Base-by-base conservation (phyloP, 768 basidiomycete species). In the Macrolepiota dolichaula region DNA sequence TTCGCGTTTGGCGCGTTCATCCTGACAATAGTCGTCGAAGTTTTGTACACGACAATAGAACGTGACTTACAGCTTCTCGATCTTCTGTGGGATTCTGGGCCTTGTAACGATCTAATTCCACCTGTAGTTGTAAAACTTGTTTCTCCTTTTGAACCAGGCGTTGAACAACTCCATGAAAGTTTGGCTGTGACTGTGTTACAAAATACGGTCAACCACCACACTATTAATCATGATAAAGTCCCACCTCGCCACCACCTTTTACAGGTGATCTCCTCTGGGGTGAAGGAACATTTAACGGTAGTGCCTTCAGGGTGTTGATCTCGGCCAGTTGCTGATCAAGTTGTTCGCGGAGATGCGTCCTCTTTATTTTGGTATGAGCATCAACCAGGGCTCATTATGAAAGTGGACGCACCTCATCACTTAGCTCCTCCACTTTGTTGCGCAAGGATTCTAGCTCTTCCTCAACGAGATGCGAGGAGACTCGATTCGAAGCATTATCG, bases 131-230 rank as follows among this genome's bases (percentile, higher is more conserved):
- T 1, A 85, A 69, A 1, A 93, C 90, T 71, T 94, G 85, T 67
- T 90, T 92, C 75, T 97, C 94, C 70, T 94, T 94, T 70, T 87
- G 83, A 2, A 89, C 83, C 15, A 96, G 78, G 10, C 91, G 85
- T 67, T 93, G 91, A 9, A 94, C 84, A 19, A 96, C 69, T 1
- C 90, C 91, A 63, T 85, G 82, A 59, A 89, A 80, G 63, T 82
- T 86, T 82, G 89, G 74, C 27, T 59, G 57, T 5, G 57, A 32
- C 50, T 51, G 19, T 2, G 12, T 10, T 6, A 24, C 12, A 49
- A 25, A 10, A 24, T 49, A 42, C 10, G 24, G 12, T 22, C 24
- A 13, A 24, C 24, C 4, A 13, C 13, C 19, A 12, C 47, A 25
- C 22, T 15, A 2, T 19, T n/a, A 17, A n/a, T 32, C 32, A 19